phyloP scores from a whole-genome alignment of 805 yeast genomes.

The Wickerhamomyces queroliae region DNA sequence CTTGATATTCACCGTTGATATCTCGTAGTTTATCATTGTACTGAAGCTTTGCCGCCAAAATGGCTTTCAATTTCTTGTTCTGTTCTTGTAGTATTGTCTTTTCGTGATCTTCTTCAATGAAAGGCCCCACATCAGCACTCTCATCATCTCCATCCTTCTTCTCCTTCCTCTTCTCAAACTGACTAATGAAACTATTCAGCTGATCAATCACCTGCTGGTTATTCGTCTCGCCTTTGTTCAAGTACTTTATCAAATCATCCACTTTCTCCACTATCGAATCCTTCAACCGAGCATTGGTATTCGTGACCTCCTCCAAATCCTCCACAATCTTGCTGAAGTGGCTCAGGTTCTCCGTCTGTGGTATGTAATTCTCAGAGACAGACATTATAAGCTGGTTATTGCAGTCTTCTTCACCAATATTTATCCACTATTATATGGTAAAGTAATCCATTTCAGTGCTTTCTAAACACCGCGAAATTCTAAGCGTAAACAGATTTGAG shows the following conservation, averaged over 20 bases:
- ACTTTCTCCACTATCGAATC: conserved; percentile 9
- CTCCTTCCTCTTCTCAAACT: conserved; percentile 8
- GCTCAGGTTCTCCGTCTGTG: conserved; percentile 19
- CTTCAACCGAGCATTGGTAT: conserved; percentile 6
- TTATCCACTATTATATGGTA: too few species aligned
- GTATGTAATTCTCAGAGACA: conserved; percentile 13
- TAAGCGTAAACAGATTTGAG: too few species aligned
- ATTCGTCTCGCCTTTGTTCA: conserved; percentile 10
- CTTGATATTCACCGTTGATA: neutral
- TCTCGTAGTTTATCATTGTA: neutral
- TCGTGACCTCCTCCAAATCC: conserved; percentile 5
- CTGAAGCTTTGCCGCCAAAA: neutral
- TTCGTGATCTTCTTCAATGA: neutral
- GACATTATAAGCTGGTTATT: conserved; percentile 1
- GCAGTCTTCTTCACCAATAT: too few species aligned
- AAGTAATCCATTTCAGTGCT: too few species aligned
- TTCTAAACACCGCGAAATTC: too few species aligned
- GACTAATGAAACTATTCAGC: conserved; percentile 7
- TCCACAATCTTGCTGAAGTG: conserved; percentile 10
- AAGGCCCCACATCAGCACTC: neutral
- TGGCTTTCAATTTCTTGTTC: neutral
- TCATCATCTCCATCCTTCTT: neutral
- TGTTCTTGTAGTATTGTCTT: neutral
- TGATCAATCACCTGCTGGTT: conserved; percentile 3
- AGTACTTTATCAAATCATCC: conserved; percentile 11